phyloP scores from a whole-genome alignment of 2,329 filamentous ascomycete species.

The Pseudogymnoascus sp. region DNA sequence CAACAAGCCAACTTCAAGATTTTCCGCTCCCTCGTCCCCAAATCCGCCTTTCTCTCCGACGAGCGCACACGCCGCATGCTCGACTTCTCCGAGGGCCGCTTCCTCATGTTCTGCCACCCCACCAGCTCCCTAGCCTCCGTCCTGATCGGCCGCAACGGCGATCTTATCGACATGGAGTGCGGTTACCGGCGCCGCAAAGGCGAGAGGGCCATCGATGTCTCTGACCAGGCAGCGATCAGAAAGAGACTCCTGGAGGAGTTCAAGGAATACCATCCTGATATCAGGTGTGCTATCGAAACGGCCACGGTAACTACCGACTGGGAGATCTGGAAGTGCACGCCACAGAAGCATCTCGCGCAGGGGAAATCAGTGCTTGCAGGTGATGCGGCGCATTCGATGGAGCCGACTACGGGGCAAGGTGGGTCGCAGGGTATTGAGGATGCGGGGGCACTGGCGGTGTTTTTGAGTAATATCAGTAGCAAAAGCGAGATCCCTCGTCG shows the following conservation, averaged over 20 bases:
- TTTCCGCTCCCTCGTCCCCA: background rate
- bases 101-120: background rate
- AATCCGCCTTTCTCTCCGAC: background rate
- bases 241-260: conserved; percentile 20
- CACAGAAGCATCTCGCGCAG: conserved; percentile 11
- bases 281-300: conserved; percentile 5
- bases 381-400: conserved; percentile 31
- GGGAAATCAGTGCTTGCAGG: conserved; percentile 29
- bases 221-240: background rate
- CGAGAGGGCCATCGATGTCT: background rate
- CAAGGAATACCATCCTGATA: conserved; percentile 18
- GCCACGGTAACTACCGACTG: background rate
- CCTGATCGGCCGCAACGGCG: background rate
- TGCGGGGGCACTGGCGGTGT: conserved; percentile 26
- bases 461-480: background rate
- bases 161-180: background rate
- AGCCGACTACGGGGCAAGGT: conserved; percentile 29
- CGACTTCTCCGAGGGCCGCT: background rate
- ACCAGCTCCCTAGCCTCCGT: background rate
- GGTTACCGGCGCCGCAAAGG: background rate
- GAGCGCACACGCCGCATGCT: background rate
- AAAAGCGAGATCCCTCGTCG: conserved; percentile 18
- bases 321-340: background rate
- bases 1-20: background rate
- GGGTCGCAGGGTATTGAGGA: conserved; percentile 31